Conservation (phyloP, 805 yeast species). For the Debaryomyces hansenii region DNA sequence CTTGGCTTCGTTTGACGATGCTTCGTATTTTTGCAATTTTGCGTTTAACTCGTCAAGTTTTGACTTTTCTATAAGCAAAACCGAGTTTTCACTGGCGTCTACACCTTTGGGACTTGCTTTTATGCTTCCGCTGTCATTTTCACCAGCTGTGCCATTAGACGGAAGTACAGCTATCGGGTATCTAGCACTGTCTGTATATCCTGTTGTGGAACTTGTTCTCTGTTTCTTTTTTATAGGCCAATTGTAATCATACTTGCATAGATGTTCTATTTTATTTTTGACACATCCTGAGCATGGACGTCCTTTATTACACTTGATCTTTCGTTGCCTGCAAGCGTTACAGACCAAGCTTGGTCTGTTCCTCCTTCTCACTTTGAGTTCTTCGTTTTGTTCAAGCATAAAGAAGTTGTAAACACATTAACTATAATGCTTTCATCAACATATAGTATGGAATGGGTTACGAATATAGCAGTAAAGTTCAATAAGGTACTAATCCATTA, state of each 20-base stretch:
- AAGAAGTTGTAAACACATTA: no score
- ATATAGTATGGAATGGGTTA: no score
- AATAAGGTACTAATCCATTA: no score
- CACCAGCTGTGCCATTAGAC: background rate
- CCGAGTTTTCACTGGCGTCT: background rate
- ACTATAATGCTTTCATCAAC: no score
- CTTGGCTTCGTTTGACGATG: no score
- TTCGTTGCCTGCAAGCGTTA: conserved; percentile 35
- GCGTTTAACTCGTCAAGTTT: background rate
- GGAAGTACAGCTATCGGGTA: conserved; percentile 1
- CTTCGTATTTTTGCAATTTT: background rate
- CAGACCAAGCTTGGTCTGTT: conserved; percentile 41
- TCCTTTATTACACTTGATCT: conserved; percentile 43
- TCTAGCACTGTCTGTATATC: background rate
- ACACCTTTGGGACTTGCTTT: background rate
- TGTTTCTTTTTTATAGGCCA: background rate
- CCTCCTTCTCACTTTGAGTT: conserved; percentile 10
- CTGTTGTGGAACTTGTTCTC: background rate
- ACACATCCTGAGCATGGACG: conserved; percentile 38
- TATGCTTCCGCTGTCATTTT: background rate
- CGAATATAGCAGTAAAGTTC: no score
- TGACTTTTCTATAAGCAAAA: background rate
- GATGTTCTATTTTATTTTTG: conserved; percentile 20
- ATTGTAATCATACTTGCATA: conserved; percentile 12
- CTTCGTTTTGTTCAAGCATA: no score